These are phyloP conservation scores for Epichloe amarillans DNA, from an alignment of 2,329 filamentous ascomycete species.

Conservation along the genomic window DNA sequence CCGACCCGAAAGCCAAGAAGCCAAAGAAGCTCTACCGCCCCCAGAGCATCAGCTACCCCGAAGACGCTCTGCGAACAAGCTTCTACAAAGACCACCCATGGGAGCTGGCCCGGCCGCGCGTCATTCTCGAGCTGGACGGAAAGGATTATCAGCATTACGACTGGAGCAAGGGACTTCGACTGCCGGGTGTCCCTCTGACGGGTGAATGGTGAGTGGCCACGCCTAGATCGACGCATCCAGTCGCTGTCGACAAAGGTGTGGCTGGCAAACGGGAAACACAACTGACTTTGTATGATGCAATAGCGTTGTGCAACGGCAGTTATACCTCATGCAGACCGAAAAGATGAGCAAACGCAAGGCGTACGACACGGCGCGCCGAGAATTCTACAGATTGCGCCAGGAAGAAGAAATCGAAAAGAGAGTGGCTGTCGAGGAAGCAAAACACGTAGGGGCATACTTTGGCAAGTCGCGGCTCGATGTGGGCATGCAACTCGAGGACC, in stretches of 20 bases:
- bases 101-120: constrained; percentile 81
- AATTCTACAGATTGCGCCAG: constrained; percentile 80
- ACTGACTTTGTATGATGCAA: background rate
- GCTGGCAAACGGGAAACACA: background rate
- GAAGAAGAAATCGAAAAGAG: constrained; percentile 70
- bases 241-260: too few relatives aligned
- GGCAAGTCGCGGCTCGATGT: constrained; percentile 63
- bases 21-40: constrained; percentile 71
- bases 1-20: constrained; percentile 31
- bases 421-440: constrained; percentile 77
- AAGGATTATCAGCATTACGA: constrained; percentile 64
- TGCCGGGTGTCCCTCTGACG: constrained; percentile 62
- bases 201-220: constrained; percentile 58
- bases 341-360: constrained; percentile 51
- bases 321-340: constrained; percentile 64
- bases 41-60: constrained; percentile 62
- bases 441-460: constrained; percentile 77
- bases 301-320: constrained; percentile 85
- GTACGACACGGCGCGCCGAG: constrained; percentile 76
- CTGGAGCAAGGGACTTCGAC: constrained; percentile 64
- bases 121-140: constrained; percentile 76
- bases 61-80: constrained; percentile 64
- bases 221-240: background rate
- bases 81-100: constrained; percentile 95
- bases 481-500: constrained; percentile 70